A percentile compares a stretch with the other conserved stretches of the same genome.
These are phyloP conservation scores for Achaetomium macrosporum DNA, from an alignment of 2,329 filamentous ascomycete genomes.

Conservation along the genomic window DNA sequence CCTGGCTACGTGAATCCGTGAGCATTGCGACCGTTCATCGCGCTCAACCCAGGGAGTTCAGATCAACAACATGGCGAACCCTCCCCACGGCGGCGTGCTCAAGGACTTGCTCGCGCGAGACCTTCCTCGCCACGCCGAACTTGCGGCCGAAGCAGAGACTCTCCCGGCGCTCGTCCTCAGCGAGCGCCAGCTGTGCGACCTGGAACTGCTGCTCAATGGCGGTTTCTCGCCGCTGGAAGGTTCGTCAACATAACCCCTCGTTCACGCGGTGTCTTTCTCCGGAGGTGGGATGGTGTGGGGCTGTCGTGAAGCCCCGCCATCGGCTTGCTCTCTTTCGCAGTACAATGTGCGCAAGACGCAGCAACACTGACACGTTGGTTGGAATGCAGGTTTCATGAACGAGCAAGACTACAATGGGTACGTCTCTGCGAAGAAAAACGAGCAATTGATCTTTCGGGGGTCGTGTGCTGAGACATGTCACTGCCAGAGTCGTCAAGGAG, in stretches of 20 bases:
- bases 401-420: constrained; percentile 95
- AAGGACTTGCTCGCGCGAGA: no score
- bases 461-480: constrained; percentile 24
- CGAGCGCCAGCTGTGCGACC: no score
- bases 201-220: no score
- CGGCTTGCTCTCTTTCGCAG: neutral
- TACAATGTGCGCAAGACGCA: neutral
- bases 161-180: no score
- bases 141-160: no score
- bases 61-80: constrained; percentile 51
- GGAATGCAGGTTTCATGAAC: constrained; percentile 77
- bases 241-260: constrained; percentile 38
- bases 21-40: neutral
- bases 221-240: constrained; percentile 52
- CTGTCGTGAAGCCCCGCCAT: constrained; percentile 25
- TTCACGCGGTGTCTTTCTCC: neutral
- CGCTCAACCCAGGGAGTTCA: neutral
- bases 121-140: no score
- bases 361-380: constrained; percentile 10
- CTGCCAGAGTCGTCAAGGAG: constrained; percentile 72
- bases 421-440: constrained; percentile 26
- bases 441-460: constrained; percentile 2
- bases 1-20: neutral
- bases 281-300: constrained; percentile 24
- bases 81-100: no score